Evolutionary conservation across 306 rosid species (phyloP).

Genomic region (Arachis hypogaea): DNA sequence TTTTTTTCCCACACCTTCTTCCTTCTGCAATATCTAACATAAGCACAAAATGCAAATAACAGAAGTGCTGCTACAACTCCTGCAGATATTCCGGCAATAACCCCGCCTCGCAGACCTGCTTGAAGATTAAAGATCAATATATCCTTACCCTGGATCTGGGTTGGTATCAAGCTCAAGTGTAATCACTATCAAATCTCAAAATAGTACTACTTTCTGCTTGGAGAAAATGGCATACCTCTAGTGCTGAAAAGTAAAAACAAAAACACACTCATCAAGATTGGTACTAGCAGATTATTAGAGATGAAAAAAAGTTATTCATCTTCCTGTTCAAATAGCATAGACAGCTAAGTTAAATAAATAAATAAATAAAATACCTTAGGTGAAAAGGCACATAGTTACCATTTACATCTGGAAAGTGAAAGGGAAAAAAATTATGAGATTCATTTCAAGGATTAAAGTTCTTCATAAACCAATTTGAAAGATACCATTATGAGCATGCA

Average conservation of each 20-base stretch:
- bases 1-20: constrained; percentile 40
- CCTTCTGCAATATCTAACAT: constrained; percentile 48
- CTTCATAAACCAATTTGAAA: constrained; percentile 3
- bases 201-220: constrained; percentile 5
- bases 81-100: constrained; percentile 58
- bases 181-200: constrained; percentile 16
- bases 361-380: constrained; percentile 47
- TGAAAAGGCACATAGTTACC: constrained; percentile 43
- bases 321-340: not conserved
- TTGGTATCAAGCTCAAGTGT: constrained; percentile 29
- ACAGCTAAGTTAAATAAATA: constrained; percentile 6
- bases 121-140: constrained; percentile 34
- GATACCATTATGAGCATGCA: constrained; percentile 11
- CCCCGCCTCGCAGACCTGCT: constrained; percentile 58
- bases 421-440: constrained; percentile 29
- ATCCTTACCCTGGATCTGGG: not conserved
- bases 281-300: not conserved
- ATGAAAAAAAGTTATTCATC: constrained; percentile 5
- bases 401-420: constrained; percentile 56
- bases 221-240: constrained; percentile 54
- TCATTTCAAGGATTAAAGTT: not conserved
- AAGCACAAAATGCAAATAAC: constrained; percentile 46
- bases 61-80: constrained; percentile 63
- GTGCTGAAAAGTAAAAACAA: constrained; percentile 41
- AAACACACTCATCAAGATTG: not conserved